Evolutionary conservation across 192 early-diverging fungal species (phyloP).

Genomic region (Chytriomyces sp.): DNA sequence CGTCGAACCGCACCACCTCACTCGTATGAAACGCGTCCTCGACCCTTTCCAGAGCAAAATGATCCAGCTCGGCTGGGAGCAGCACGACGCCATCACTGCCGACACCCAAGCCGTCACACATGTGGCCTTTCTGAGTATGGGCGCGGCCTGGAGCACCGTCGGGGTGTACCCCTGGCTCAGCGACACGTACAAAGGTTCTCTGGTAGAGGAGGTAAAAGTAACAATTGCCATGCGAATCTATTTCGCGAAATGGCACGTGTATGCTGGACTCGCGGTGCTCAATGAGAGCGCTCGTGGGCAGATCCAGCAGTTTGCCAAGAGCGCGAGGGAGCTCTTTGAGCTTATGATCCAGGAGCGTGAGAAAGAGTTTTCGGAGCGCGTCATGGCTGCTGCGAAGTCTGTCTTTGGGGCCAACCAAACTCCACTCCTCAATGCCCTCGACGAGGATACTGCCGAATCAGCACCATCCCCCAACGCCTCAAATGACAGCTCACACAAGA

Average conservation of each 20-base stretch:
- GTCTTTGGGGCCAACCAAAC: slow-evolving; percentile 77
- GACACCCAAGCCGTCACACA: slow-evolving; percentile 98
- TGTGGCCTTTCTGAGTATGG: slow-evolving; percentile 81
- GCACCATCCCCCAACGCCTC: neutral
- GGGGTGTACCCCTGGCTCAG: neutral
- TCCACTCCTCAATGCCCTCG: slow-evolving; percentile 74
- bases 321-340: slow-evolving; percentile 89
- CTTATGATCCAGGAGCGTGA: slow-evolving; percentile 89
- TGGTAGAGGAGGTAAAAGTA: slow-evolving; percentile 97
- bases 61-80: slow-evolving; percentile 75
- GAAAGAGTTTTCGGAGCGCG: slow-evolving; percentile 72
- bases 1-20: neutral
- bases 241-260: slow-evolving; percentile 96
- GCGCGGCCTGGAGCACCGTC: neutral
- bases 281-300: slow-evolving; percentile 87
- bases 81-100: slow-evolving; percentile 95
- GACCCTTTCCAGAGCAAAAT: slow-evolving; percentile 78
- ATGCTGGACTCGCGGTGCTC: slow-evolving; percentile 89
- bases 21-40: slow-evolving; percentile 60
- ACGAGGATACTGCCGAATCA: slow-evolving; percentile 43
- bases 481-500: neutral
- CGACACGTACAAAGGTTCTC: neutral
- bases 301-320: slow-evolving; percentile 84
- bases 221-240: slow-evolving; percentile 93
- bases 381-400: slow-evolving; percentile 59